phyloP scores from a whole-genome alignment of 202 grass and related monocot genomes.

The Schoenoplectus tabernaemontani region DNA sequence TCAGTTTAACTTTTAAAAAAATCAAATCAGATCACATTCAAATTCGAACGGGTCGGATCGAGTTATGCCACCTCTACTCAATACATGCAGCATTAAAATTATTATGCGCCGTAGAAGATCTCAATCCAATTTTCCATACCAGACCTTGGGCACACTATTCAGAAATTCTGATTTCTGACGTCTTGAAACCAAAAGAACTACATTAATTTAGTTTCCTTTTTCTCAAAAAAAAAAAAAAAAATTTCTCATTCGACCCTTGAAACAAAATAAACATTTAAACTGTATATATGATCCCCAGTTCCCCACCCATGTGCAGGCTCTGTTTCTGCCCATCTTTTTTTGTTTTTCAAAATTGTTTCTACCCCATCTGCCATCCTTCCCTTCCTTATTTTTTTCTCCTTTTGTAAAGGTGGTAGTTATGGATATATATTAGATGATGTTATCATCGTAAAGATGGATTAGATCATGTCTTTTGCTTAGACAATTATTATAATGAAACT shows the following conservation, averaged over 20 bases:
- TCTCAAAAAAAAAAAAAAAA: too few relatives aligned
- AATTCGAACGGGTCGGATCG: too few relatives aligned
- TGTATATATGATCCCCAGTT: background rate
- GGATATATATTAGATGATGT: constrained; percentile 15
- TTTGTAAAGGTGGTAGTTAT: background rate
- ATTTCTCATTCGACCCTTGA: background rate
- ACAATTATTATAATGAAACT: background rate
- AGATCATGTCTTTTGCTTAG: background rate
- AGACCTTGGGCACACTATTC: background rate
- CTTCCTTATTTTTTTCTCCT: background rate
- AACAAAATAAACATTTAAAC: constrained; percentile 14
- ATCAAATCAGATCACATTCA: too few relatives aligned
- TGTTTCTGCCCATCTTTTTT: background rate
- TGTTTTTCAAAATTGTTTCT: constrained; percentile 4
- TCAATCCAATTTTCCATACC: background rate
- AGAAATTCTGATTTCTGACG: constrained; percentile 5
- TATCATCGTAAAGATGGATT: constrained; percentile 16
- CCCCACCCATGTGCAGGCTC: constrained; percentile 23
- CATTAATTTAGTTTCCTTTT: background rate
- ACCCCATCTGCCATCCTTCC: constrained; percentile 1
- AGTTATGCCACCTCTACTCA: background rate
- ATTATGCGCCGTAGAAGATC: background rate
- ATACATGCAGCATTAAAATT: background rate
- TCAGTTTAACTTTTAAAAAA: too few relatives aligned
- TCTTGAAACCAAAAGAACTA: constrained; percentile 9